Evolutionary conservation across 73 alveolate species (phyloP).

Genomic region (Paraurostyla sp.): DNA sequence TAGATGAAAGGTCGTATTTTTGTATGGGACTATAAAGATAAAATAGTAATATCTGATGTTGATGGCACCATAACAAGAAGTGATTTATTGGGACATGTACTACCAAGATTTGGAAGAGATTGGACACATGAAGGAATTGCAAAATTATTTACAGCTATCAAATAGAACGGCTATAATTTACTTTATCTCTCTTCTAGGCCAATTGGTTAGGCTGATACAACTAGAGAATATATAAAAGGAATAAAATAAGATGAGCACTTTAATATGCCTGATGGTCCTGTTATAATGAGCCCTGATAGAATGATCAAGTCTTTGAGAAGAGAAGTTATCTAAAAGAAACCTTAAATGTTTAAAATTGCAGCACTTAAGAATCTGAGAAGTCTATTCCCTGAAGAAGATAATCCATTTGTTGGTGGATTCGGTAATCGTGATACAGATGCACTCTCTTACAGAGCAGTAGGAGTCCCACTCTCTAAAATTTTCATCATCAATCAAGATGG

Average conservation of each 20-base stretch:
- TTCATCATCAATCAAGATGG: conserved; percentile 89
- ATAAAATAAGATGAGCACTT: conserved; percentile 69
- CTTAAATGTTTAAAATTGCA: conserved; percentile 91
- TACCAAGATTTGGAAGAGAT: conserved; percentile 94
- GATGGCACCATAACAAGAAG: conserved; percentile 99
- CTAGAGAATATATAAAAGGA: conserved; percentile 79
- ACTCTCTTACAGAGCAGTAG: conserved; percentile 93
- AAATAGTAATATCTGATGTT: conserved; percentile 93
- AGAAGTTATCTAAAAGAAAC: conserved; percentile 93
- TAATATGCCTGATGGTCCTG: conserved; percentile 96
- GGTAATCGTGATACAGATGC: conserved; percentile 99
- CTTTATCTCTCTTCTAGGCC: conserved; percentile 98
- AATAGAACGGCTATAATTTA: conserved; percentile 92
- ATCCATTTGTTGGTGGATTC: conserved; percentile 98
- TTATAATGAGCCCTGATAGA: conserved; percentile 97
- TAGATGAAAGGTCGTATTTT: conserved; percentile 82
- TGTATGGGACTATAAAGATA: conserved; percentile 87
- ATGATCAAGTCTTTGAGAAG: conserved; percentile 89
- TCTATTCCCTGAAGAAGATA: conserved; percentile 84
- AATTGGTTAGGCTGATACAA: conserved; percentile 89
- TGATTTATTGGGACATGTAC: conserved; percentile 95
- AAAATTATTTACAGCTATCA: conserved; percentile 80
- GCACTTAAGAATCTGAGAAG: conserved; percentile 88
- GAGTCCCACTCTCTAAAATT: conserved; percentile 84
- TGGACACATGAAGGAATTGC: conserved; percentile 97